Evolutionary conservation across 352 stramenopile species (phyloP).

Genomic region (Globisporangium uncinulatum): DNA sequence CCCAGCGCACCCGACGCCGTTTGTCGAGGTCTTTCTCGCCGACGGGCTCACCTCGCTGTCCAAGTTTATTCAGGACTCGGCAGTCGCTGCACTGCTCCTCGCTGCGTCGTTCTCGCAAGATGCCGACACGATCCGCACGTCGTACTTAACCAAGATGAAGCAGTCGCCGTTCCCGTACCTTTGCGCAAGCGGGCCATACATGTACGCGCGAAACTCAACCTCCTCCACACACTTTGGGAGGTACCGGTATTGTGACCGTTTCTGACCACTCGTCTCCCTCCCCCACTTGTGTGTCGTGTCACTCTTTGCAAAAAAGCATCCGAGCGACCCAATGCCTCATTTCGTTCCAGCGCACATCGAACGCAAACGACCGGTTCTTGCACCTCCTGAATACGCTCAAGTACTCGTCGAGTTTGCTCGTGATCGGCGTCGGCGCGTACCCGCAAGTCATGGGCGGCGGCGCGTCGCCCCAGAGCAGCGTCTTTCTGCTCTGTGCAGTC

Average conservation of each 20-base stretch:
- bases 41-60: slow-evolving; percentile 79
- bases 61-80: slow-evolving; percentile 77
- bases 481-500: slow-evolving; percentile 75
- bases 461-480: slow-evolving; percentile 42
- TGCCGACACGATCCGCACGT: slow-evolving; percentile 30
- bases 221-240: too few species aligned
- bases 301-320: slow-evolving; percentile 27
- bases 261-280: neutral
- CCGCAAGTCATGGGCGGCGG: slow-evolving; percentile 59
- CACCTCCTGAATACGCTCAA: slow-evolving; percentile 85
- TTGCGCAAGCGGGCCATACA: slow-evolving; percentile 63
- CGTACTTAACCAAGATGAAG: slow-evolving; percentile 72
- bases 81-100: slow-evolving; percentile 58
- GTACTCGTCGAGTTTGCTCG: slow-evolving; percentile 74
- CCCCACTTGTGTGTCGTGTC: neutral
- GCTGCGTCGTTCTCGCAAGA: slow-evolving; percentile 46
- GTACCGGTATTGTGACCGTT: neutral
- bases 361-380: slow-evolving; percentile 68
- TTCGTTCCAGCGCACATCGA: slow-evolving; percentile 68
- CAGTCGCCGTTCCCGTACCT: slow-evolving; percentile 67
- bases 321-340: slow-evolving; percentile 77
- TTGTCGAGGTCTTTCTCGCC: slow-evolving; percentile 76
- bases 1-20: slow-evolving; percentile 49
- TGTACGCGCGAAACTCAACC: slow-evolving; percentile 24
- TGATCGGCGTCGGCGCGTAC: slow-evolving; percentile 73